Evolutionary conservation across 805 yeast species (phyloP).

Genomic region (Saturnispora silvae): DNA sequence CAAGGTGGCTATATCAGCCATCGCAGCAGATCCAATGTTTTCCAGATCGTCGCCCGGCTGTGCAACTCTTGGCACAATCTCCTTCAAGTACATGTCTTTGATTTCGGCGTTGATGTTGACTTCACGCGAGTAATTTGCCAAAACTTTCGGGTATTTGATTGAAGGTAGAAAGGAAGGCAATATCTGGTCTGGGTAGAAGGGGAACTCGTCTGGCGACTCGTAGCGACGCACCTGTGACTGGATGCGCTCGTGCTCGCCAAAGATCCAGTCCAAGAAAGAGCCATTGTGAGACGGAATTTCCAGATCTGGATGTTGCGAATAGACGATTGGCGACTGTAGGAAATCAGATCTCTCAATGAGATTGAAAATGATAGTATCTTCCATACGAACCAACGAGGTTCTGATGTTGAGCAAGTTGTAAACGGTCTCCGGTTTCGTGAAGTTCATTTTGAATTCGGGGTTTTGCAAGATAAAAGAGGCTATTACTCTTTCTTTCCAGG

Average conservation of each 20-base stretch:
- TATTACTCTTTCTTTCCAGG: too few species aligned
- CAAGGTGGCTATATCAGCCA: conserved; percentile 74
- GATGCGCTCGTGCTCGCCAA: conserved; percentile 60
- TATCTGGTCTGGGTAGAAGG: conserved; percentile 68
- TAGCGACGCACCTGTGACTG: conserved; percentile 80
- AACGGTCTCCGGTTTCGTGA: conserved; percentile 72
- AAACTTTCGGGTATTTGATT: conserved; percentile 63
- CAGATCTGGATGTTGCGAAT: conserved; percentile 36
- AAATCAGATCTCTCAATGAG: conserved; percentile 91
- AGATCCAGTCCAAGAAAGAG: conserved; percentile 79
- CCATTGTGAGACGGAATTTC: conserved; percentile 59
- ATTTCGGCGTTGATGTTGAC: conserved; percentile 69
- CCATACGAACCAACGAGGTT: conserved; percentile 80
- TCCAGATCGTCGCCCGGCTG: conserved; percentile 69
- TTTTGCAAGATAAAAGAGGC: neutral
- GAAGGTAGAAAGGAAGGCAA: conserved; percentile 68
- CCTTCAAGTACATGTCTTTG: conserved; percentile 51
- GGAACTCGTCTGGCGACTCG: conserved; percentile 89
- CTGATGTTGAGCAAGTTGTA: conserved; percentile 76
- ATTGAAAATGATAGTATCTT: conserved; percentile 88
- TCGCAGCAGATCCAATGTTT: conserved; percentile 79
- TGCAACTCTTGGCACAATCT: conserved; percentile 68
- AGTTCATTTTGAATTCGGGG: conserved; percentile 48
- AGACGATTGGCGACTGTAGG: conserved; percentile 63
- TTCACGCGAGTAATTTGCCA: conserved; percentile 66